Evolutionary conservation across 2,329 filamentous ascomycete genomes (phyloP), one percentile per base, ranked within the genome.

Genomic region (Fusarium xyrophilum): DNA sequence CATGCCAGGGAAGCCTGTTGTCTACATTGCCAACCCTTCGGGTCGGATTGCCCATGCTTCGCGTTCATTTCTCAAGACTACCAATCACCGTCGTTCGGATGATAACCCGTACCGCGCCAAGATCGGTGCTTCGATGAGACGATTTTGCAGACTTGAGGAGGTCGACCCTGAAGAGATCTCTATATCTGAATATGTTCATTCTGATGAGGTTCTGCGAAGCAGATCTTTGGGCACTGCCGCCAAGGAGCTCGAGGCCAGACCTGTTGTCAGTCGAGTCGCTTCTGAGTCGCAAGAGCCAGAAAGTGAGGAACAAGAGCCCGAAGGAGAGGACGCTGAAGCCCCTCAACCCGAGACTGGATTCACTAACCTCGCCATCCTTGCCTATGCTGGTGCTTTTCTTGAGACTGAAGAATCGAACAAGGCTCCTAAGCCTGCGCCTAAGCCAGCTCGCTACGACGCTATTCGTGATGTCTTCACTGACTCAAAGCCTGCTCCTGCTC

Each of bases 1-100:
- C 50, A 80, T 83, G 60, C 82, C 82, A 14, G 79, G 81, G 32
- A 81, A 80, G 51, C 83, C 85, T 7, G 76, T 86, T 8, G 83
- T 86, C 28, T 82, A 82, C 59, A 79, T 86, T 52, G 81, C 82
- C 25, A 77, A 79, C 33, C 81, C 82, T 5, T 79, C 79, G 17
- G 84, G 84, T 21, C 80, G 80, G 55, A 82, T 83, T 28, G 76
- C 82, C 2, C 84, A 85, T 62, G 80, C 84, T 21, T 86, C 84
- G 12, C 81, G 85, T 23, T 80, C 79, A 6, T 80, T 77, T 67
- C 76, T 77, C 35, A 73, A 75, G 43, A 79, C 79, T 3, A 68
- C 70, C 25, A 80, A 79, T 46, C 71, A 78, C 57, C 76, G 75
- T 40, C 75, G 77, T 54, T 74, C 73, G 11, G 73, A 76, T 13